Evolutionary conservation across 345 rosid species (phyloP), one percentile per base, ranked within the genome.

Genomic region (Ceriops zippeliana): DNA sequence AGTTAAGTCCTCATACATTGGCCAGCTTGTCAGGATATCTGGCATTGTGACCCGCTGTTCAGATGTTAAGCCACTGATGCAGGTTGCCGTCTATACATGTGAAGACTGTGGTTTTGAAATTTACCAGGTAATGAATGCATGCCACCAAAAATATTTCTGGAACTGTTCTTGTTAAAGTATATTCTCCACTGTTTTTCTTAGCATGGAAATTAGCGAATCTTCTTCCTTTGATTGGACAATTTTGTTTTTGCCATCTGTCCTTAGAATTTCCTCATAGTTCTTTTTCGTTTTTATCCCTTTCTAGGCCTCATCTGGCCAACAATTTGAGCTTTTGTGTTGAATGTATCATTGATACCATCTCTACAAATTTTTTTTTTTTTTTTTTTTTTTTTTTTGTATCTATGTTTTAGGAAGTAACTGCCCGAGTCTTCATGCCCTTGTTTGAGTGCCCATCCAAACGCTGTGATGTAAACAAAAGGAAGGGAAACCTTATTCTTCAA

Each of bases 41-140:
- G 99, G 99, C 63, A 92, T 95, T 83, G 87, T 95, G 67, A 95
- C 97, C 16, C 96, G 98, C 10, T 95, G 99, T 73, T 95, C 99
- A 21, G 99, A 95, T 82, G 99, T 95, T 66, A 95, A 95, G 85
- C 98, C 99, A 63, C 79, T 95, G 71, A 91, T 95, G 97, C 93
- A 91, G 52, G 97, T 95, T 13, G 97, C 99, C 67, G 98, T 95
- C 1, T 95, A 95, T 80, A 91, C 99, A 24, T 95, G 99, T 66
- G 99, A 95, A 82, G 96, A 90, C 26, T 95, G 98, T 72, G 96
- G 98, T 47, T 89, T 85, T 76, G 99, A 95, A 78, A 95, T 91
- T 70, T 95, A 95, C 75, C 97, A 91, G 98, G 98, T 95, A 78
- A 74, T 28, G 31, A 68, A 46, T 60, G n/a, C 27, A 30, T 30